phyloP scores from a whole-genome alignment of 2,329 filamentous ascomycete species.

The Colletotrichum somersetense region DNA sequence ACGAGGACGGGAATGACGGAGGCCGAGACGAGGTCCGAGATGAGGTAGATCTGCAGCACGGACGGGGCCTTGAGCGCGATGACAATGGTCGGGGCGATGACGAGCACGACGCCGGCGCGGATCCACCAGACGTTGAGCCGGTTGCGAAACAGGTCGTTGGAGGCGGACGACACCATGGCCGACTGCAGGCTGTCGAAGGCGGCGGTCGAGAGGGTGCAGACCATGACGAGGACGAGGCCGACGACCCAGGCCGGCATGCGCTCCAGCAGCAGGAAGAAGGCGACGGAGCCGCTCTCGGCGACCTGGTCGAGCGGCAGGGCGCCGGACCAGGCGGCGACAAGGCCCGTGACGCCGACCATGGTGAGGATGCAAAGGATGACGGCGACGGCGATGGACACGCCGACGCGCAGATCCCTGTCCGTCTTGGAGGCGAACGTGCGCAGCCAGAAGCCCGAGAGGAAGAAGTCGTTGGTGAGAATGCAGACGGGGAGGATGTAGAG shows the following conservation, averaged over 20 bases:
- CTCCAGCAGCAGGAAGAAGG: conserved; percentile 81
- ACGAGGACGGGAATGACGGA: conserved; percentile 80
- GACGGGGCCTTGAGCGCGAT: conserved; percentile 80
- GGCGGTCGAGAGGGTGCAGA: conserved; percentile 79
- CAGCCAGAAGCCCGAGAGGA: conserved; percentile 87
- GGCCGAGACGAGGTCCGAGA: conserved; percentile 83
- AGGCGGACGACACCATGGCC: conserved; percentile 86
- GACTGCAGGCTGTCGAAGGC: conserved; percentile 86
- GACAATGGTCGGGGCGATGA: conserved; percentile 81
- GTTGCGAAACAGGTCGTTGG: conserved; percentile 89
- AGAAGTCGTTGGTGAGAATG: conserved; percentile 87
- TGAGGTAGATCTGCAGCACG: conserved; percentile 85
- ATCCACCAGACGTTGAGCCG: conserved; percentile 81
- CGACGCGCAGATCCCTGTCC: conserved; percentile 82
- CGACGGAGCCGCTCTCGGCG: conserved; percentile 71
- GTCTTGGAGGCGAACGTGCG: conserved; percentile 84
- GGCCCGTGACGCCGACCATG: conserved; percentile 78
- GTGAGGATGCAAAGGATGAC: conserved; percentile 77
- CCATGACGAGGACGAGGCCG: conserved; percentile 84
- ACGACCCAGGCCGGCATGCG: conserved; percentile 84
- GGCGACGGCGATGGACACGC: conserved; percentile 75
- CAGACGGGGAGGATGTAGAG: conserved; percentile 87
- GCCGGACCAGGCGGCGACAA: conserved; percentile 84
- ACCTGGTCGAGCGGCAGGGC: conserved; percentile 74
- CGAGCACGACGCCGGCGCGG: conserved; percentile 74